phyloP scores from a whole-genome alignment of 192 early-diverging fungal species.

The Phlyctochytrium planicorne region DNA sequence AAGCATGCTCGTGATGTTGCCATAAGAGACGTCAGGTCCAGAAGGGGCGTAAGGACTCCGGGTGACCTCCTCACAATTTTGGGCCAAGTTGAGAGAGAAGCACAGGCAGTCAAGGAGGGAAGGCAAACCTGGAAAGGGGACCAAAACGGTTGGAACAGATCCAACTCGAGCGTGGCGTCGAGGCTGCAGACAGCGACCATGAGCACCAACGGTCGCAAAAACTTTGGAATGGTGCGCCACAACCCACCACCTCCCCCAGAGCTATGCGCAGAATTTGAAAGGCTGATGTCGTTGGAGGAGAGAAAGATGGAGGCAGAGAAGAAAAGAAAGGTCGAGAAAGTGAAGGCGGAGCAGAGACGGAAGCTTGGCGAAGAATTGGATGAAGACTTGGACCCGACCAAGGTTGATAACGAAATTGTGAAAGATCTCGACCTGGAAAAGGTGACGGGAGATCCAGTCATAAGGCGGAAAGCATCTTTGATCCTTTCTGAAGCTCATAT shows the following conservation, averaged over 20 bases:
- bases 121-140: neutral
- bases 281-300: neutral
- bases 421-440: too few relatives aligned
- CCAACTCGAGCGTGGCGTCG: too few relatives aligned
- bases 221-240: neutral
- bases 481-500: conserved; percentile 15
- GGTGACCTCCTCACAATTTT: conserved; percentile 24
- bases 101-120: conserved; percentile 9
- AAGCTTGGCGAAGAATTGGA: conserved; percentile 8
- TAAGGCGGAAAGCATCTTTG: conserved; percentile 5
- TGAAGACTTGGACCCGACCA: conserved; percentile 1
- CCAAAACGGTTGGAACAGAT: neutral
- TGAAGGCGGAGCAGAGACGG: neutral
- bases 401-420: conserved; percentile 1
- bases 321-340: neutral
- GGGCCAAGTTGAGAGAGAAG: conserved; percentile 21
- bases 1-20: conserved; percentile 3
- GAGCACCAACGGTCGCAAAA: neutral
- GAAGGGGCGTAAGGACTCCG: conserved; percentile 22
- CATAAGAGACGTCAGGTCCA: conserved; percentile 15
- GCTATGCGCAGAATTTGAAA: neutral
- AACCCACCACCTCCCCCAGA: neutral
- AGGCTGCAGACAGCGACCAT: neutral
- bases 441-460: neutral
- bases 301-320: neutral